Percentiles rank a stretch among this genome's conserved stretches.
Conservation (phyloP, 169 alveolate genomes). For the Plasmodium cynomolgi region DNA sequence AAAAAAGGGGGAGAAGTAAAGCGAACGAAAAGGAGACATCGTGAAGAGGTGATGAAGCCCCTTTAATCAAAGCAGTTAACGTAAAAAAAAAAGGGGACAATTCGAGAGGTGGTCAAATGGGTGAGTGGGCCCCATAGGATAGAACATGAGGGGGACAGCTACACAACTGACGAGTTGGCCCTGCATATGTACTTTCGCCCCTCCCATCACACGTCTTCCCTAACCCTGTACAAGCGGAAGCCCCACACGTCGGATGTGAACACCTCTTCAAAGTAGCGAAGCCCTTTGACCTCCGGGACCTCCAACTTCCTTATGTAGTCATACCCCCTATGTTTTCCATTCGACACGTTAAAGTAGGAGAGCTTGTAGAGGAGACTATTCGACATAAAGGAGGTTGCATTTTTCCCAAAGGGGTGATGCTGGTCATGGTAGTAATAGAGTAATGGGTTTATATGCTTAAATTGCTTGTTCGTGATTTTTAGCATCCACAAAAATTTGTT, state of each 20-base stretch:
- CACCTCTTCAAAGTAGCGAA: constrained; percentile 95
- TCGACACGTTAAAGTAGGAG: constrained; percentile 93
- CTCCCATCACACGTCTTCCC: constrained; percentile 26
- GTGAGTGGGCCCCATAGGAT: not conserved
- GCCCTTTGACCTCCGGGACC: constrained; percentile 84
- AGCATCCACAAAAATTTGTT: constrained; percentile 98
- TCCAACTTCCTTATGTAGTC: constrained; percentile 92
- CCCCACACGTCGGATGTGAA: constrained; percentile 97
- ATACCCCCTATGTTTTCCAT: constrained; percentile 90
- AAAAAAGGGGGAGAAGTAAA: too few relatives aligned
- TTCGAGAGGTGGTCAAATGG: constrained; percentile 3
- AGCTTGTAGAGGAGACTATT: constrained; percentile 94
- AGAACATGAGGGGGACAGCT: too few relatives aligned
- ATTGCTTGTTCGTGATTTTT: constrained; percentile 92
- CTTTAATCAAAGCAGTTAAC: too few relatives aligned
- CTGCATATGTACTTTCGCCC: too few relatives aligned
- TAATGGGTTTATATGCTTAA: constrained; percentile 77
- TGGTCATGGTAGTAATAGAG: constrained; percentile 36
- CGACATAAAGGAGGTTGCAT: constrained; percentile 92
- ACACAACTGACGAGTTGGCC: too few relatives aligned
- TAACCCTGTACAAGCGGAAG: constrained; percentile 95
- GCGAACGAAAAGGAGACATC: not conserved
- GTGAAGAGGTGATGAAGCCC: not conserved
- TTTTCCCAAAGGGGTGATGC: constrained; percentile 91
- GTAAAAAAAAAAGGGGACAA: not conserved